Evolutionary conservation across 2,329 filamentous ascomycete genomes (phyloP), one percentile per base, ranked within the genome.

Genomic region (Aspergillus spinulosporus): DNA sequence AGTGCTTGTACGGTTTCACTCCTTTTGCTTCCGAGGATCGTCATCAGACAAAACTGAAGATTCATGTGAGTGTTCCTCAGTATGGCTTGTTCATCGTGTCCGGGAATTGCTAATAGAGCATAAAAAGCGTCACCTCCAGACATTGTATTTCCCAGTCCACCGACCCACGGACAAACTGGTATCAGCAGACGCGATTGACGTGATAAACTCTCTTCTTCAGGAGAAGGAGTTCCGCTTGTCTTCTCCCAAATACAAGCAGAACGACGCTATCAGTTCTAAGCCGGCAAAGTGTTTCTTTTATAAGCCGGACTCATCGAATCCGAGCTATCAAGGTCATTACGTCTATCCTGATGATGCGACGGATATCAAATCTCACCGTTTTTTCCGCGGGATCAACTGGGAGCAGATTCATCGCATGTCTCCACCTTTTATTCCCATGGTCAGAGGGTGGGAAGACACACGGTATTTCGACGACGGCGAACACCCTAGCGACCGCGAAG

Each of bases 1-100:
- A 85, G 81, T 97, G 93, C 67, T 79, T 97, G 1, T 97, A 94
- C 70, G 93, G 93, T 0, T 88, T 88, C 59, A 97, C 93, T 0
- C 93, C 93, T 0, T 97, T 97, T 71, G 84, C 92, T 51, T 85
- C 88, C 12, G 89, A 93, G 47, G 88, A 90, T 44, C 83, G 92
- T 7, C 85, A 91, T 57, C 83, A 88, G 63, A 97, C 92, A 2
- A 97, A 97, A 72, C 78, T 86, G 59, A 93, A 90, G 61, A 96
- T 97, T 60, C 70, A 94, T 53, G 88, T 89, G 66, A 76, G 85
- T 74, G 21, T 11, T 15, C 21, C 21, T 21, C 21, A 21, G 21
- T 21, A 42, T 28, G 26, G 14, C 15, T 49, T 34, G 21, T 11
- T 31, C 36, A 28, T 6, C 9, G 12, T 11, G 2, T 2, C 4